Percentiles rank a stretch among this genome's conserved stretches.
Evolutionary conservation across 176 grass and related monocot genomes (phyloP).

Genomic region (Bromus sterilis): DNA sequence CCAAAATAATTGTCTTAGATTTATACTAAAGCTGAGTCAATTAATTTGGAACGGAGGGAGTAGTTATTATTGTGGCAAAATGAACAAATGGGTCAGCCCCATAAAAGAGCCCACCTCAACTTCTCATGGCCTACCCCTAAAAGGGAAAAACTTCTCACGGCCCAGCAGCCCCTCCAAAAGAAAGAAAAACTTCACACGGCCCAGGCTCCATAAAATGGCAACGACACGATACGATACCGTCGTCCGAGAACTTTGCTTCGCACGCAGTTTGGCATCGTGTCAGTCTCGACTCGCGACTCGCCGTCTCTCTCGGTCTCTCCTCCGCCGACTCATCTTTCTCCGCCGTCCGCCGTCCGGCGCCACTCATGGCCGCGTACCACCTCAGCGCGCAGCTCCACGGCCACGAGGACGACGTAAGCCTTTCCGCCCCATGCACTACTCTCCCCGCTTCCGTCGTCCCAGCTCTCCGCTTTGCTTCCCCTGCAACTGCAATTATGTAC

Average conservation of each 20-base stretch:
- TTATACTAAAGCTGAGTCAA: too few species aligned
- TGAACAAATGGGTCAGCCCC: neutral
- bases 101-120: neutral
- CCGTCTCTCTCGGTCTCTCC: slow-evolving; percentile 10
- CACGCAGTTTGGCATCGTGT: neutral
- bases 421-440: neutral
- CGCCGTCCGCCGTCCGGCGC: slow-evolving; percentile 6
- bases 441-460: neutral
- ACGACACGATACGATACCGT: neutral
- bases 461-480: slow-evolving; percentile 35
- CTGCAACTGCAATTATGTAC: slow-evolving; percentile 31
- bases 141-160: too few species aligned
- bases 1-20: too few species aligned
- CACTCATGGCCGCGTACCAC: slow-evolving; percentile 44
- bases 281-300: slow-evolving; percentile 23
- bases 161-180: too few species aligned
- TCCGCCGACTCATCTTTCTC: slow-evolving; percentile 1
- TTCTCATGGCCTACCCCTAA: neutral
- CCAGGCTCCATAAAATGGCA: neutral
- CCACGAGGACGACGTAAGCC: slow-evolving; percentile 85
- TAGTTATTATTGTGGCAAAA: too few species aligned
- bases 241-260: neutral
- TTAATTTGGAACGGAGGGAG: too few species aligned
- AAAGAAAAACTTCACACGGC: neutral
- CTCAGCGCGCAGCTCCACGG: slow-evolving; percentile 61